phyloP scores from a whole-genome alignment of 768 basidiomycete genomes.

The Tylopilus sp. region DNA sequence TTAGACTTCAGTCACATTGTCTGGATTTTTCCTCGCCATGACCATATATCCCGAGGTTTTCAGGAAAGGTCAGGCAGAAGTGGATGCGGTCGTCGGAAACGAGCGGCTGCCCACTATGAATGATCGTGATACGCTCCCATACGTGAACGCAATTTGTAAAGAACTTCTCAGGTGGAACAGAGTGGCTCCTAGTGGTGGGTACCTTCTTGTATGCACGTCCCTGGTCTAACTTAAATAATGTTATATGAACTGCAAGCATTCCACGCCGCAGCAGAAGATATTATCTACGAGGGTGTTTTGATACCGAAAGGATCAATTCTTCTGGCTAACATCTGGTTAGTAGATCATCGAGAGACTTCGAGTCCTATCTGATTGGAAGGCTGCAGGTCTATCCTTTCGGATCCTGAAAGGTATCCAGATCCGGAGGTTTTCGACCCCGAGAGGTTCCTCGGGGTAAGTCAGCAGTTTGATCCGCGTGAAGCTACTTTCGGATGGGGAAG shows the following conservation, averaged over 20 bases:
- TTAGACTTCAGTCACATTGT: slow-evolving; percentile 6
- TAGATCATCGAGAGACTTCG: background rate
- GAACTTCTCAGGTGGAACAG: slow-evolving; percentile 13
- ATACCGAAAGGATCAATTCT: slow-evolving; percentile 19
- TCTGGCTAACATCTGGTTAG: slow-evolving; percentile 9
- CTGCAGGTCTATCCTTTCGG: slow-evolving; percentile 1
- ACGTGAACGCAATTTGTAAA: background rate
- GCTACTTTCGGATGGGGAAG: slow-evolving; percentile 16
- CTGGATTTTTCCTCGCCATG: slow-evolving; percentile 18
- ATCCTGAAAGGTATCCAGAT: slow-evolving; percentile 3
- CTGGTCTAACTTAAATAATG: background rate
- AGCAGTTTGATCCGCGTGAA: slow-evolving; percentile 2
- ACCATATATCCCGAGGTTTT: slow-evolving; percentile 5
- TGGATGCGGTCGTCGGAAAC: background rate
- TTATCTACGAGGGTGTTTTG: slow-evolving; percentile 14
- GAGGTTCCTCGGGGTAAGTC: slow-evolving; percentile 5
- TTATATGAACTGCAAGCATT: background rate
- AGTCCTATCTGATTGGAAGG: background rate
- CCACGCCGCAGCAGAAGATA: slow-evolving; percentile 15
- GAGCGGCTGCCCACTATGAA: slow-evolving; percentile 8
- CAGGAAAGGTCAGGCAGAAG: slow-evolving; percentile 5
- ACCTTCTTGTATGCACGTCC: background rate
- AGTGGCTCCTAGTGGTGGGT: slow-evolving; percentile 1
- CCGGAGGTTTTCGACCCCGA: slow-evolving; percentile 1
- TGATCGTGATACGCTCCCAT: slow-evolving; percentile 10